Conservation (phyloP, 179 eudicot genomes). For the Heliamphora ciliata region DNA sequence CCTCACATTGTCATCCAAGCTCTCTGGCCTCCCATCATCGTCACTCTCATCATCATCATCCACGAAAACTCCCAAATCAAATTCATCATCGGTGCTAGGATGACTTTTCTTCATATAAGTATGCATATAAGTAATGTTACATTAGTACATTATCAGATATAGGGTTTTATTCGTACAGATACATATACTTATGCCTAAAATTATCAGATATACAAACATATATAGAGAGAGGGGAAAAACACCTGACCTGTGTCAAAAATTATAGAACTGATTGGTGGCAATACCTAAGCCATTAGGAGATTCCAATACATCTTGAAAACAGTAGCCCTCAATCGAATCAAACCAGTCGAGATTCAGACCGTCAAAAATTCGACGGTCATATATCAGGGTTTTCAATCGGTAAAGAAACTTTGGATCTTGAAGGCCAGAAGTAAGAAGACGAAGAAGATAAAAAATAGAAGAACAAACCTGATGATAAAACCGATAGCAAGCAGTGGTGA, state of each 20-base stretch:
- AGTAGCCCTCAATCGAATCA: conserved; percentile 13
- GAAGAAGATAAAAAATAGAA: no score
- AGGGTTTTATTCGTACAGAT: no score
- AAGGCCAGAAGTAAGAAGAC: no score
- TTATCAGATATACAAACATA: background rate
- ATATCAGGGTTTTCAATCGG: no score
- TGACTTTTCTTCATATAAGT: conserved; percentile 45
- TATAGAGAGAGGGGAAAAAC: background rate
- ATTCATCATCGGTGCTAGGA: conserved; percentile 25
- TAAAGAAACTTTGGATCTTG: no score
- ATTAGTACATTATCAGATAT: no score
- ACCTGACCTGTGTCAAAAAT: conserved; percentile 15
- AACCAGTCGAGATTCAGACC: conserved; percentile 18
- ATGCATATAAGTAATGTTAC: background rate
- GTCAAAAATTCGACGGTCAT: background rate
- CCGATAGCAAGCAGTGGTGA: no score
- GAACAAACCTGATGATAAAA: no score
- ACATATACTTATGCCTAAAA: background rate
- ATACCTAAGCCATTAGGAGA: conserved; percentile 15
- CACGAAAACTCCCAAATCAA: conserved; percentile 24
- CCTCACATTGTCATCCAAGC: conserved; percentile 86
- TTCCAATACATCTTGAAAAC: conserved; percentile 14
- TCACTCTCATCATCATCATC: conserved; percentile 35
- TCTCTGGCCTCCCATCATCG: conserved; percentile 59
- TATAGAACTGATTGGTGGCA: conserved; percentile 12